phyloP scores from a whole-genome alignment of 805 yeast species.

The Saccharomycopsis oosterbeekiorum region DNA sequence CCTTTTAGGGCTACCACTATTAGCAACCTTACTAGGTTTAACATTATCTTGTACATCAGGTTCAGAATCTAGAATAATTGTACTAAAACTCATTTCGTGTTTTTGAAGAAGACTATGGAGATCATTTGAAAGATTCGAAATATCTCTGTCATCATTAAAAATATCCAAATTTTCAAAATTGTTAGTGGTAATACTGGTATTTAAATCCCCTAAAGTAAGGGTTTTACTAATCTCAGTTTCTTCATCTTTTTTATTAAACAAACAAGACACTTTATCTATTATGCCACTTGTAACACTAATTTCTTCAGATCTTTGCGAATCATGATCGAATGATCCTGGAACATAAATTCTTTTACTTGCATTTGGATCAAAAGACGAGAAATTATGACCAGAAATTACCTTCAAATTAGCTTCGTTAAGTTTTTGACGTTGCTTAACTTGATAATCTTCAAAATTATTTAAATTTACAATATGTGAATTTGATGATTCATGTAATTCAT shows the following conservation, averaged over 20 bases:
- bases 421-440: neutral
- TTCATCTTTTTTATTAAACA: neutral
- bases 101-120: neutral
- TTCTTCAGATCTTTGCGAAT: neutral
- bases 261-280: neutral
- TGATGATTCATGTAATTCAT: neutral
- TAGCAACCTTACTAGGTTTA: neutral
- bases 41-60: neutral
- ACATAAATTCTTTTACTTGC: neutral
- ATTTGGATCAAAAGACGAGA: neutral
- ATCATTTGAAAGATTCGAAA: neutral
- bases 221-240: neutral
- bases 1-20: neutral
- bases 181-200: neutral
- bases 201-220: neutral
- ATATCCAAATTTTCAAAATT: neutral
- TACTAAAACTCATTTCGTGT: neutral
- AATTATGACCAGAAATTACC: neutral
- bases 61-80: neutral
- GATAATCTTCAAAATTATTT: neutral
- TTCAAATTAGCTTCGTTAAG: neutral
- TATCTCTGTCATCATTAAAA: neutral
- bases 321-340: neutral
- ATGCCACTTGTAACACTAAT: neutral
- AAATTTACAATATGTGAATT: neutral